Conservation (phyloP, 2,329 filamentous ascomycete genomes). For the Coniochaeta ligniaria region DNA sequence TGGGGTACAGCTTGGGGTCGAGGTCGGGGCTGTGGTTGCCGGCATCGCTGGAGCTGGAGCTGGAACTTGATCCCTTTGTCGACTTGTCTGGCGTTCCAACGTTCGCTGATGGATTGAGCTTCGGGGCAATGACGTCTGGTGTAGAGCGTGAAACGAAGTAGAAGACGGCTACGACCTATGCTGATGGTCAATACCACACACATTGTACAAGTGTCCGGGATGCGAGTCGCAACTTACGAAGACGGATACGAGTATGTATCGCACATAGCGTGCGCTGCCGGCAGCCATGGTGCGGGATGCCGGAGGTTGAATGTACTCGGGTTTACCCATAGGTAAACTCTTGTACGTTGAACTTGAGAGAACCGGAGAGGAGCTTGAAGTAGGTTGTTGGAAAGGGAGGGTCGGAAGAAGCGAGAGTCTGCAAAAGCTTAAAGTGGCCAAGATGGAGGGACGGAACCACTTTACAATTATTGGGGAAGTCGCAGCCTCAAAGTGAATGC, state of each 20-base stretch:
- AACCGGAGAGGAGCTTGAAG: background rate
- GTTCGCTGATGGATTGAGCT: slow-evolving; percentile 10
- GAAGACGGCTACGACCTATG: slow-evolving; percentile 60
- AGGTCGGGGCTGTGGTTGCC: slow-evolving; percentile 19
- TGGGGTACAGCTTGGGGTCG: slow-evolving; percentile 35
- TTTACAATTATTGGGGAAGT: background rate
- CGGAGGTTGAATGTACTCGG: background rate
- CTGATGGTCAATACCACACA: slow-evolving; percentile 10
- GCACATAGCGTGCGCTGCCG: slow-evolving; percentile 66
- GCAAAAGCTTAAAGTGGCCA: background rate
- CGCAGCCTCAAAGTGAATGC: background rate
- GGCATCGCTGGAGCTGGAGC: slow-evolving; percentile 1
- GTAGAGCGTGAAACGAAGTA: slow-evolving; percentile 68
- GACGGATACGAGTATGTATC: slow-evolving; percentile 73
- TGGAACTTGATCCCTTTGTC: slow-evolving; percentile 4
- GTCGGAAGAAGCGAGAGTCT: background rate
- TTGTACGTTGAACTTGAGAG: background rate
- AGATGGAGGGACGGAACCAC: background rate
- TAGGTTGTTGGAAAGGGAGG: background rate
- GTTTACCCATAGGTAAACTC: background rate
- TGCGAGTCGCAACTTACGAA: slow-evolving; percentile 54
- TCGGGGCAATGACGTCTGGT: slow-evolving; percentile 42
- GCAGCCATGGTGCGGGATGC: slow-evolving; percentile 42
- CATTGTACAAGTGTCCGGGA: background rate
- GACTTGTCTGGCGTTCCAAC: slow-evolving; percentile 1